phyloP scores from a whole-genome alignment of 495 filamentous ascomycete species.

The Daldinia caldariorum region DNA sequence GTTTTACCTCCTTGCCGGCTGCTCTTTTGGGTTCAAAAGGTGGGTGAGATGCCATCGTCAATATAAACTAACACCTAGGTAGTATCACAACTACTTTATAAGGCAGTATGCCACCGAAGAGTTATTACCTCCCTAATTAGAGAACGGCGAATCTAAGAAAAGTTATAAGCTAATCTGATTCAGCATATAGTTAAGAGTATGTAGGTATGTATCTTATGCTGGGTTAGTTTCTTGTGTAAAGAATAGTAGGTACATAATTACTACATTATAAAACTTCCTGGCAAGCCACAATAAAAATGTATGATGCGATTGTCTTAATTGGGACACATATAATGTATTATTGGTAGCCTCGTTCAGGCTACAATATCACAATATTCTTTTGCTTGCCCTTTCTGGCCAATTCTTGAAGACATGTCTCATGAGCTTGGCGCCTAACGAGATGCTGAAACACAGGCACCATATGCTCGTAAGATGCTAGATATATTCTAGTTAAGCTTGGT shows the following conservation, averaged over 20 bases:
- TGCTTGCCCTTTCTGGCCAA: not conserved
- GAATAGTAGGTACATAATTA: too few species aligned
- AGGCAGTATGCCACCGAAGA: not conserved
- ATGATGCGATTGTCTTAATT: not conserved
- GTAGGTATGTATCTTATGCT: too few species aligned
- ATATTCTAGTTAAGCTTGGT: not conserved
- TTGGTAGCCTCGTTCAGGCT: not conserved
- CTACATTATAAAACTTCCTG: not conserved
- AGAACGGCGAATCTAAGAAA: not conserved
- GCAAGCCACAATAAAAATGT: not conserved
- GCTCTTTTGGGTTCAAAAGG: not conserved
- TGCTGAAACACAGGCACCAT: not conserved
- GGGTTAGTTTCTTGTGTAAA: not conserved
- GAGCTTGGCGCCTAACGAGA: not conserved
- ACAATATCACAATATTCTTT: not conserved
- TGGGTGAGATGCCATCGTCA: too few species aligned
- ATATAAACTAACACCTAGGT: not conserved
- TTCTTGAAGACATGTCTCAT: not conserved
- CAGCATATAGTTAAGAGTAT: not conserved
- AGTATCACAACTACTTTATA: not conserved
- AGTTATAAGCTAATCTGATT: not conserved
- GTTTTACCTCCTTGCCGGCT: not conserved
- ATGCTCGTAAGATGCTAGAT: constrained; percentile 4
- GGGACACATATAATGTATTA: not conserved
- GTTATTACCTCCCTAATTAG: not conserved